Evolutionary conservation across 768 basidiomycete genomes (phyloP).

Genomic region (Mycena rebaudengoi): DNA sequence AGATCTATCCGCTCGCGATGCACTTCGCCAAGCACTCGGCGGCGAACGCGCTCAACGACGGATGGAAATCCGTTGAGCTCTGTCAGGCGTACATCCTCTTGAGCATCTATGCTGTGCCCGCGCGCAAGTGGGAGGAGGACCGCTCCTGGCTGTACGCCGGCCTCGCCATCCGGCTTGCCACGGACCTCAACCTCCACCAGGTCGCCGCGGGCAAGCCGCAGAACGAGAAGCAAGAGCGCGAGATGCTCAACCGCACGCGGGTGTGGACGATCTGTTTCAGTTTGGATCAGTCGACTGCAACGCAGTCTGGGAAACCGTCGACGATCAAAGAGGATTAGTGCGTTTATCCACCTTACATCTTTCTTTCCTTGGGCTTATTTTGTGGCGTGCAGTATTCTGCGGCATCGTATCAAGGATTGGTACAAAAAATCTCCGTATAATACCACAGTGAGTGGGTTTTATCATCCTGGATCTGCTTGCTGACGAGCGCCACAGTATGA

Average conservation of each 20-base stretch:
- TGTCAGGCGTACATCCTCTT: slow-evolving; percentile 92
- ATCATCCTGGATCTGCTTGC: slow-evolving; percentile 7
- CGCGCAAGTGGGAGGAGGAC: slow-evolving; percentile 89
- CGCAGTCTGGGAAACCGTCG: slow-evolving; percentile 89
- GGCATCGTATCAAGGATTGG: slow-evolving; percentile 73
- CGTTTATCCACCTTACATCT: slow-evolving; percentile 25
- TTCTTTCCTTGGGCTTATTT: not conserved
- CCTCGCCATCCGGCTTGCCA: slow-evolving; percentile 89
- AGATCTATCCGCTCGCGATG: slow-evolving; percentile 89
- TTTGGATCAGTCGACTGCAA: slow-evolving; percentile 86
- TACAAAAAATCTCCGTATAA: slow-evolving; percentile 75
- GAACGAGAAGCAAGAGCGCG: slow-evolving; percentile 80
- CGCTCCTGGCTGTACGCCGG: slow-evolving; percentile 91
- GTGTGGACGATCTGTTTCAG: slow-evolving; percentile 94
- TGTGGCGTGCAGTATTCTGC: slow-evolving; percentile 60
- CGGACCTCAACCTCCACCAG: slow-evolving; percentile 87
- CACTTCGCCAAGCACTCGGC: slow-evolving; percentile 88
- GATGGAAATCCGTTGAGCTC: slow-evolving; percentile 87
- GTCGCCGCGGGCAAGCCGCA: slow-evolving; percentile 66
- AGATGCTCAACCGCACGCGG: slow-evolving; percentile 83
- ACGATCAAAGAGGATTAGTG: slow-evolving; percentile 88
- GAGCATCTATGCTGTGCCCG: slow-evolving; percentile 83
- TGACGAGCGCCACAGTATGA: slow-evolving; percentile 59
- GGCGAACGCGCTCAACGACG: slow-evolving; percentile 81
- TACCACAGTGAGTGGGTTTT: slow-evolving; percentile 51